These are phyloP conservation scores for Trichopus zeylanicus DNA, from an alignment of 116 monocot genomes.

Conservation along the genomic window DNA sequence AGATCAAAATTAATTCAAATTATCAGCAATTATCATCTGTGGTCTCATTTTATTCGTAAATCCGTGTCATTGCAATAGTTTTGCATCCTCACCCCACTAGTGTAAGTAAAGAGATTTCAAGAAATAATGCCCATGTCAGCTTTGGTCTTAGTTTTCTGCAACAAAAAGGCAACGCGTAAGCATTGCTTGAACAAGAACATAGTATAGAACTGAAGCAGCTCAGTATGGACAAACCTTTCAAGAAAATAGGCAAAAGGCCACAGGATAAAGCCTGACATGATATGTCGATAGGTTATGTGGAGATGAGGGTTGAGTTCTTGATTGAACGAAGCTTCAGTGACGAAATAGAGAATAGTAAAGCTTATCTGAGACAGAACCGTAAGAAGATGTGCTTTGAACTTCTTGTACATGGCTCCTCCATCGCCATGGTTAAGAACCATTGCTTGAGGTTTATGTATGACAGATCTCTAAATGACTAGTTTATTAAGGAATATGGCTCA, in stretches of 20 bases:
- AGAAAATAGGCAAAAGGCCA: slow-evolving; percentile 75
- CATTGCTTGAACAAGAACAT: neutral
- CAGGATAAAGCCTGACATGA: slow-evolving; percentile 38
- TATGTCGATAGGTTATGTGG: slow-evolving; percentile 64
- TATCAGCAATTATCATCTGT: neutral
- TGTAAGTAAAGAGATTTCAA: slow-evolving; percentile 74
- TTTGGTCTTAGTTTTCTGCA: slow-evolving; percentile 69
- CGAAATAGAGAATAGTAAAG: slow-evolving; percentile 73
- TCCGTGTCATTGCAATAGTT: neutral
- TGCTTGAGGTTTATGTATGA: neutral
- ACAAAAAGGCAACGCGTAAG: neutral
- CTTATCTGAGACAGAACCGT: slow-evolving; percentile 57
- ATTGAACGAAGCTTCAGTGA: slow-evolving; percentile 77
- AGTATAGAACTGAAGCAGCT: neutral
- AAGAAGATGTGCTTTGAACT: slow-evolving; percentile 60
- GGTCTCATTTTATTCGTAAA: neutral
- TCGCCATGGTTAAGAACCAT: neutral
- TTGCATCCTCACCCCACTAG: slow-evolving; percentile 50
- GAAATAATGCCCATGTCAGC: slow-evolving; percentile 74
- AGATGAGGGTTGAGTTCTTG: slow-evolving; percentile 57
- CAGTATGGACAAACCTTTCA: slow-evolving; percentile 37
- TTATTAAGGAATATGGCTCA: neutral
- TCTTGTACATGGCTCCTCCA: slow-evolving; percentile 10
- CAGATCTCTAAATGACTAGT: neutral
- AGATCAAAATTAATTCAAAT: neutral